Evolutionary conservation across 257 asterid genomes (phyloP).

Genomic region (Dorcoceras hygrometricum): DNA sequence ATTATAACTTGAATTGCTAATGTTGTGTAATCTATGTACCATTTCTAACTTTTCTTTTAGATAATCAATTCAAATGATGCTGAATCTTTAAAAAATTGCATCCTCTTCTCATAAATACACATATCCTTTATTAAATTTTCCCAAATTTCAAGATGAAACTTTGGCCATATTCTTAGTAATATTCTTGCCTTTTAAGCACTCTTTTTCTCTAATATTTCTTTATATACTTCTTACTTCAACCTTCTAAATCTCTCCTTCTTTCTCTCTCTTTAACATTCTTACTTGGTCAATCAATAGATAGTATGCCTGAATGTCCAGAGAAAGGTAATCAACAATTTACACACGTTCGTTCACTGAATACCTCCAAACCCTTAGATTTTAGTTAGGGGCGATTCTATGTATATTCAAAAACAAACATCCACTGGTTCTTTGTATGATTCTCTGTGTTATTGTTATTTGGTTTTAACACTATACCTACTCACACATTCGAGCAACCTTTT

Average conservation of each 20-base stretch:
- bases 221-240: constrained; percentile 29
- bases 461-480: too few relatives aligned
- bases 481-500: too few relatives aligned
- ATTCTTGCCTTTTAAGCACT: constrained; percentile 86
- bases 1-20: too few relatives aligned
- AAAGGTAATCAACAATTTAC: constrained; percentile 43
- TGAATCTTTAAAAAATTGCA: background rate
- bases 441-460: too few relatives aligned
- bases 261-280: constrained; percentile 28
- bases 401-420: too few relatives aligned
- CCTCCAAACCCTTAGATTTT: too few relatives aligned
- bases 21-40: too few relatives aligned
- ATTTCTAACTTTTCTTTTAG: background rate
- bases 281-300: constrained; percentile 38
- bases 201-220: constrained; percentile 26
- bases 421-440: too few relatives aligned
- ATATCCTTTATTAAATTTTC: too few relatives aligned
- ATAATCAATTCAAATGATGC: background rate
- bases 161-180: constrained; percentile 41
- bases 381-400: too few relatives aligned
- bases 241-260: constrained; percentile 22
- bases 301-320: constrained; percentile 94
- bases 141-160: constrained; percentile 29
- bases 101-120: constrained; percentile 21
- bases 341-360: background rate